A percentile compares a stretch with the other conserved stretches of the same genome.
Evolutionary conservation across 2,329 filamentous ascomycete genomes (phyloP).

Genomic region (Botrytis galanthina): DNA sequence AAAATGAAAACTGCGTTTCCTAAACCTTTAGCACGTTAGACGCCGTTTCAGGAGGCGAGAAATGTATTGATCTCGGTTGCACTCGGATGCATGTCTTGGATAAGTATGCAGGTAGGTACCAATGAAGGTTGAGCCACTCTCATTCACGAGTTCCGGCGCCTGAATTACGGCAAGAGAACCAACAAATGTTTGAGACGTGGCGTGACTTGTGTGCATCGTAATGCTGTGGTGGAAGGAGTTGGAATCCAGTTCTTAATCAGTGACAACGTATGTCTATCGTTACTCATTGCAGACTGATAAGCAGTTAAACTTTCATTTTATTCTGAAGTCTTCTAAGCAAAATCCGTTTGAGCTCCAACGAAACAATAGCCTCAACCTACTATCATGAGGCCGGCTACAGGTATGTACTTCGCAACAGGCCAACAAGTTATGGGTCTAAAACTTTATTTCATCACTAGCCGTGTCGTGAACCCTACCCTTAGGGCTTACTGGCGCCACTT

Average conservation of each 20-base stretch:
- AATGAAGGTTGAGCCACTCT: background rate
- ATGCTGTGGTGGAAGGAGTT: background rate
- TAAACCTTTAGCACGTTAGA: background rate
- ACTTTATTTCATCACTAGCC: background rate
- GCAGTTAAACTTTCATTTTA: fast-evolving
- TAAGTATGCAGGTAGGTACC: background rate
- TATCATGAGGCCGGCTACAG: background rate
- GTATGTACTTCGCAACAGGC: no score
- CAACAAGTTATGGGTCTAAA: no score
- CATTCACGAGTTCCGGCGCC: background rate
- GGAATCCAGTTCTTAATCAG: background rate
- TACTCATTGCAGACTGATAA: background rate
- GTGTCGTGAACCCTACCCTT: background rate
- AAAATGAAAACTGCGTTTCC: no score
- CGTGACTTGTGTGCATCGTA: background rate
- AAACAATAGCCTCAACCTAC: background rate
- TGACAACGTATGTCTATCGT: background rate
- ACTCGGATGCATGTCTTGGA: background rate
- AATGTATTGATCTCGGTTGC: background rate
- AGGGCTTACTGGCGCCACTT: background rate
- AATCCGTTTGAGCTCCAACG: background rate
- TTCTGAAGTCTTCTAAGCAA: background rate
- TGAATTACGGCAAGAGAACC: background rate
- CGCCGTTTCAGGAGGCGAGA: background rate
- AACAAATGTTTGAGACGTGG: background rate